These are phyloP conservation scores for Pharus latifolius DNA, from an alignment of 176 grass and related monocot species.

Conservation along the genomic window DNA sequence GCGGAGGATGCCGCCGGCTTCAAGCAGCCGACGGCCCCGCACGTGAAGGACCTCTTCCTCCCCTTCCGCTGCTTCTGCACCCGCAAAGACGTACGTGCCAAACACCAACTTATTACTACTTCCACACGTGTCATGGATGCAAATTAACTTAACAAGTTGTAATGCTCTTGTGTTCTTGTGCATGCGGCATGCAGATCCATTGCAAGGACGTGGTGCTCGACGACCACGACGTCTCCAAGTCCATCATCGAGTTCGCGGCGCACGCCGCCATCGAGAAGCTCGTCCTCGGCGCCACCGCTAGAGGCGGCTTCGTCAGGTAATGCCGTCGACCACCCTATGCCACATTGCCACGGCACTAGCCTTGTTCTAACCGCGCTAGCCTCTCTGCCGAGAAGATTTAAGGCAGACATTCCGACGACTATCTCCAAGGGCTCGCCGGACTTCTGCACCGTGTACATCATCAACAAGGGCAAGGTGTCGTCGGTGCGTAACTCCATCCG, in stretches of 20 bases:
- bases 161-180: not conserved
- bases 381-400: constrained; percentile 44
- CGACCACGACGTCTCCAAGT: constrained; percentile 60
- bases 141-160: no score
- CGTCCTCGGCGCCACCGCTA: constrained; percentile 50
- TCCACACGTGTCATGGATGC: no score
- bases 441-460: constrained; percentile 71
- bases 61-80: constrained; percentile 90
- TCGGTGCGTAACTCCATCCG: constrained; percentile 43
- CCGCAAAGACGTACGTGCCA: constrained; percentile 38
- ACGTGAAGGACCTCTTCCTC: constrained; percentile 49
- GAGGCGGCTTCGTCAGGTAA: constrained; percentile 54
- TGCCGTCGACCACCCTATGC: no score
- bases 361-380: not conserved
- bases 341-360: no score
- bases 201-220: constrained; percentile 83
- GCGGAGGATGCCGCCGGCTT: constrained; percentile 38
- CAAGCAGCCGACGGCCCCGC: constrained; percentile 50
- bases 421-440: constrained; percentile 70
- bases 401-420: constrained; percentile 50
- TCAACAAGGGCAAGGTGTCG: constrained; percentile 67
- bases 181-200: constrained; percentile 22
- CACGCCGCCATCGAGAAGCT: constrained; percentile 58
- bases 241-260: constrained; percentile 52
- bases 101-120: no score